These are phyloP conservation scores for Ophiostoma montium DNA, from an alignment of 2,329 filamentous ascomycete species.

Conservation along the genomic window DNA sequence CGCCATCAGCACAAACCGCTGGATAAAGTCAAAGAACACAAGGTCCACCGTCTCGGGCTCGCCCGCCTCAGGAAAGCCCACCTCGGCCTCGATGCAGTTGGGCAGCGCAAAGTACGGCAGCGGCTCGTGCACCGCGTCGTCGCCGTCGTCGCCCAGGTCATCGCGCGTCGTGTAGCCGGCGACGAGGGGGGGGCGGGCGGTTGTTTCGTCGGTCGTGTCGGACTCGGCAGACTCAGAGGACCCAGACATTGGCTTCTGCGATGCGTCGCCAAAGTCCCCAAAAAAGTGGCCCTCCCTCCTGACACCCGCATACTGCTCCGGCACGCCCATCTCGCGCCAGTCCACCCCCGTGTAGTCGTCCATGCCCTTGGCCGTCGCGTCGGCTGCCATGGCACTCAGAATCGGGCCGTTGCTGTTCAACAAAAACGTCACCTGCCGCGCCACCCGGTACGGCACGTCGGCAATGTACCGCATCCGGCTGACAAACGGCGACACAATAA, in stretches of 20 bases:
- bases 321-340: constrained; percentile 33
- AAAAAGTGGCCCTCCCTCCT: no score
- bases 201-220: constrained; percentile 19
- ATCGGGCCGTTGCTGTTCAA: constrained; percentile 43
- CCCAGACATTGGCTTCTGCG: constrained; percentile 4
- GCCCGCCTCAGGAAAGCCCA: constrained; percentile 38
- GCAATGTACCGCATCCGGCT: constrained; percentile 64
- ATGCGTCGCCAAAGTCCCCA: neutral
- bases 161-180: constrained; percentile 80
- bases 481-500: constrained; percentile 74
- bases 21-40: constrained; percentile 83
- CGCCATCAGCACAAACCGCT: constrained; percentile 66
- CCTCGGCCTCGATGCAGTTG: constrained; percentile 64
- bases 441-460: constrained; percentile 66
- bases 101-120: constrained; percentile 67
- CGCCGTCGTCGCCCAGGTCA: constrained; percentile 68
- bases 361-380: neutral
- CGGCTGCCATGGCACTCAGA: constrained; percentile 19
- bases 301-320: constrained; percentile 25
- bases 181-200: constrained; percentile 29
- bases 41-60: constrained; percentile 67
- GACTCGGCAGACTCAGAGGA: constrained; percentile 5
- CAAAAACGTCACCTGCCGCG: constrained; percentile 50
- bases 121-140: constrained; percentile 71
- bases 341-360: constrained; percentile 20